A percentile compares a stretch with the other conserved stretches of the same genome.
Conservation (phyloP, 352 stramenopile species). For the Phytophthora aleatoria region DNA sequence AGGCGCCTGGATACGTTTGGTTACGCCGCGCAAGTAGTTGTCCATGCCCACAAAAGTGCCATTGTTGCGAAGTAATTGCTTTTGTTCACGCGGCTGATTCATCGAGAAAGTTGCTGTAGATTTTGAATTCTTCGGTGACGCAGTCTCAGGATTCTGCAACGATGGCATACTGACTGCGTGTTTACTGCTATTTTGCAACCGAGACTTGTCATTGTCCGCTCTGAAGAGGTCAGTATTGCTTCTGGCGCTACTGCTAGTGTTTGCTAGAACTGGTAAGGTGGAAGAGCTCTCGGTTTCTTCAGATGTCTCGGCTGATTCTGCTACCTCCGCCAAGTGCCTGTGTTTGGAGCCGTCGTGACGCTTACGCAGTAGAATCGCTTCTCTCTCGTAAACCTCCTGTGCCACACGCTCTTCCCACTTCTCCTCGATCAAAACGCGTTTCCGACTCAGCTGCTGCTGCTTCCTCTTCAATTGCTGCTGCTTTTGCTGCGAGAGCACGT, state of each 20-base stretch:
- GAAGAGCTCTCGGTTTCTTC: neutral
- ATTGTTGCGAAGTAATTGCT: conserved; percentile 33
- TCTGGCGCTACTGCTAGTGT: conserved; percentile 12
- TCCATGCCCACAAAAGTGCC: conserved; percentile 50
- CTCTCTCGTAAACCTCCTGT: conserved; percentile 55
- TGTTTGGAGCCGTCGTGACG: conserved; percentile 8
- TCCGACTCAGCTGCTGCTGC: conserved; percentile 16
- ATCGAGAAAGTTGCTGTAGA: conserved; percentile 1
- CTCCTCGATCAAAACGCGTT: conserved; percentile 35
- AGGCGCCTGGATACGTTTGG: conserved; percentile 48
- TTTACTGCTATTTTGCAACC: conserved; percentile 4
- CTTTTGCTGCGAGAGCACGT: conserved; percentile 25
- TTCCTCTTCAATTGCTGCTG: conserved; percentile 31
- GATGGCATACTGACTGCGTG: conserved; percentile 24
- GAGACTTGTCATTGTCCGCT: neutral
- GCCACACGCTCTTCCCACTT: conserved; percentile 53
- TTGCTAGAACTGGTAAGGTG: conserved; percentile 14
- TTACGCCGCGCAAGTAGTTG: conserved; percentile 66
- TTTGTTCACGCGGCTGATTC: conserved; percentile 11
- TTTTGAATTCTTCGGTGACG: conserved; percentile 7
- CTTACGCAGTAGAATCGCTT: conserved; percentile 36
- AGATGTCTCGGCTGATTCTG: neutral
- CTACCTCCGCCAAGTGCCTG: neutral
- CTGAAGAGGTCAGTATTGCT: conserved; percentile 7
- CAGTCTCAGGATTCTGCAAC: conserved; percentile 18